A percentile compares a stretch with the other conserved stretches of the same genome.
Conservation (phyloP, 2,329 filamentous ascomycete species). For the Ilyonectria sp. region DNA sequence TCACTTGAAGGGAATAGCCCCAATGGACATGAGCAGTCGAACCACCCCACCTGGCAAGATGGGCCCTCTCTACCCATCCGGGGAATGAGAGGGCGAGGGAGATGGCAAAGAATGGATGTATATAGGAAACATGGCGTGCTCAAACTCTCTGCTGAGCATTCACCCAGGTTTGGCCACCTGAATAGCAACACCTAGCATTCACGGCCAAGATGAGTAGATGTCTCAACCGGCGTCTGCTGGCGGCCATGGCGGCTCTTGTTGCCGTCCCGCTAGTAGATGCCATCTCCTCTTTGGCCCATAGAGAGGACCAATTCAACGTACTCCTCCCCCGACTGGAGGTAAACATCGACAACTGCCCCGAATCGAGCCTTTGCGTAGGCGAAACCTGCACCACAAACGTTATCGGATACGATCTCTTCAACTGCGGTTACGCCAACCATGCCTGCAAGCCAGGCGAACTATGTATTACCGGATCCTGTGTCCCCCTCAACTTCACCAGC, state of each 20-base stretch:
- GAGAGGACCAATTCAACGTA: conserved; percentile 27
- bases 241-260: conserved; percentile 10
- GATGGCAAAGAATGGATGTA: conserved; percentile 11
- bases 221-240: conserved; percentile 33
- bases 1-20: conserved; percentile 13
- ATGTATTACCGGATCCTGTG: conserved; percentile 28
- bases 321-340: conserved; percentile 30
- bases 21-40: conserved; percentile 20
- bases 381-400: conserved; percentile 31
- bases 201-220: conserved; percentile 27
- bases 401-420: conserved; percentile 29
- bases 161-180: conserved; percentile 19
- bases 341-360: conserved; percentile 27
- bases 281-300: conserved; percentile 23
- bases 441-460: conserved; percentile 24
- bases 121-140: conserved; percentile 26
- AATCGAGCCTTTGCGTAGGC: conserved; percentile 29
- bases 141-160: not conserved
- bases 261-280: conserved; percentile 27
- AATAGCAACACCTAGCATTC: conserved; percentile 9
- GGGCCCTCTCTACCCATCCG: conserved; percentile 15
- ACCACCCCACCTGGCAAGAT: conserved; percentile 13
- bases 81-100: conserved; percentile 13
- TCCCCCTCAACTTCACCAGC: conserved; percentile 31
- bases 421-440: conserved; percentile 25